These are phyloP conservation scores for Colletotrichum sp. DNA, from an alignment of 2,329 filamentous ascomycete species.

Conservation along the genomic window DNA sequence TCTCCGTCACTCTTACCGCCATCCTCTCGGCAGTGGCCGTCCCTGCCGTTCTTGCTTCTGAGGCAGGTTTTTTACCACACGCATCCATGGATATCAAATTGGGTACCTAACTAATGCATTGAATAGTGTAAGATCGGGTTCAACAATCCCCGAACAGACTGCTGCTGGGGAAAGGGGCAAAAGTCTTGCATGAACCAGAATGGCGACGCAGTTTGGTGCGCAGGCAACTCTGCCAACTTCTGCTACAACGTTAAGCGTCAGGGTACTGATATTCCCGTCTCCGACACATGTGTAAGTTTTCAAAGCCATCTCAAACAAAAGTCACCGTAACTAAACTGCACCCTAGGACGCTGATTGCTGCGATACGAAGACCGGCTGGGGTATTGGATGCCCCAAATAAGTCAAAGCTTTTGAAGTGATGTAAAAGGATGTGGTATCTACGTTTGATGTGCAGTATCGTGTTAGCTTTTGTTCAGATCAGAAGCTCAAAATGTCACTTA, in stretches of 20 bases:
- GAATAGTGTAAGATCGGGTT: background rate
- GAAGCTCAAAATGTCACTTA: background rate
- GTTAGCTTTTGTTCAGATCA: background rate
- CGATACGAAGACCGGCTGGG: background rate
- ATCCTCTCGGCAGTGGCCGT: background rate
- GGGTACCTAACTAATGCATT: background rate
- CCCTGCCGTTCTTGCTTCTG: background rate
- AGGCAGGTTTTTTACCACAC: background rate
- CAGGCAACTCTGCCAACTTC: background rate
- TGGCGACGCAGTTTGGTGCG: background rate
- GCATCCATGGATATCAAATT: background rate
- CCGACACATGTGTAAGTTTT: background rate
- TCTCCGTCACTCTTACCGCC: background rate
- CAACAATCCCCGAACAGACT: background rate
- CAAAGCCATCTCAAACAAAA: background rate
- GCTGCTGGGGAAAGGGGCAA: background rate
- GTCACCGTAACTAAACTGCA: background rate
- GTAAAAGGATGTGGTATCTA: background rate
- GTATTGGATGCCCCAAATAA: background rate
- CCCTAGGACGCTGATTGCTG: background rate
- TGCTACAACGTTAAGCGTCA: background rate
- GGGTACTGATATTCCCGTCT: background rate
- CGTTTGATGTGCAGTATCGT: background rate
- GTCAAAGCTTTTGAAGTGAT: background rate
- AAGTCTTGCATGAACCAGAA: background rate